These are phyloP conservation scores for Sutorius australiensis DNA, from an alignment of 768 basidiomycete species.

Conservation along the genomic window DNA sequence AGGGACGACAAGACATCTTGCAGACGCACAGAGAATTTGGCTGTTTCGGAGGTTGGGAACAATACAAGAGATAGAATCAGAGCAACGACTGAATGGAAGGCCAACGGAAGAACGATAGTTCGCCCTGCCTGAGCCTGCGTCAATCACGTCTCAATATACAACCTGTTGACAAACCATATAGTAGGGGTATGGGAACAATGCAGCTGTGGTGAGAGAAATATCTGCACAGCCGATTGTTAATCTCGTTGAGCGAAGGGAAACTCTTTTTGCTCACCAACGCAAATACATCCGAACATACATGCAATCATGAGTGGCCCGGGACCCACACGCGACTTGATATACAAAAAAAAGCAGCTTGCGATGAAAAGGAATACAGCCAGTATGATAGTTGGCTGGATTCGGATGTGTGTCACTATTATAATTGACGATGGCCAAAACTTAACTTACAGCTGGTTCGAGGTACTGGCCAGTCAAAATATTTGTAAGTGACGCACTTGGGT, in stretches of 20 bases:
- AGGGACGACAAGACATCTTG: slow-evolving; percentile 48
- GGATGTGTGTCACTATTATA: background rate
- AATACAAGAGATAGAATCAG: slow-evolving; percentile 49
- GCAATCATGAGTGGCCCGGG: slow-evolving; percentile 63
- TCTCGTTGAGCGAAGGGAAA: background rate
- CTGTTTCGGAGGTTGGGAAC: slow-evolving; percentile 62
- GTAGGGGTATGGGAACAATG: slow-evolving; percentile 61
- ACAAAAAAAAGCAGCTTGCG: slow-evolving; percentile 55
- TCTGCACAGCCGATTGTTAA: slow-evolving; percentile 35
- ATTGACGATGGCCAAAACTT: background rate
- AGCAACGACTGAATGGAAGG: slow-evolving; percentile 55
- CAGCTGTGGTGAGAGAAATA: slow-evolving; percentile 54
- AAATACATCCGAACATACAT: slow-evolving; percentile 55
- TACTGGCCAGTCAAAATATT: slow-evolving; percentile 50
- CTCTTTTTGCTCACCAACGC: slow-evolving; percentile 41
- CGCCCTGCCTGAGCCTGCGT: slow-evolving; percentile 41
- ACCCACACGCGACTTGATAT: slow-evolving; percentile 54
- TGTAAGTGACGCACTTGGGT: slow-evolving; percentile 35
- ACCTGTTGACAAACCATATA: slow-evolving; percentile 40
- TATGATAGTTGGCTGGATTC: slow-evolving; percentile 51
- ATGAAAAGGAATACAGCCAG: slow-evolving; percentile 60
- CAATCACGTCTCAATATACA: background rate
- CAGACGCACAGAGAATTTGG: slow-evolving; percentile 52
- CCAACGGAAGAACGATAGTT: slow-evolving; percentile 52
- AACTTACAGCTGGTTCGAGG: slow-evolving; percentile 46